phyloP scores from a whole-genome alignment of 2,329 filamentous ascomycete genomes.

The Pezizomycotina sp. region DNA sequence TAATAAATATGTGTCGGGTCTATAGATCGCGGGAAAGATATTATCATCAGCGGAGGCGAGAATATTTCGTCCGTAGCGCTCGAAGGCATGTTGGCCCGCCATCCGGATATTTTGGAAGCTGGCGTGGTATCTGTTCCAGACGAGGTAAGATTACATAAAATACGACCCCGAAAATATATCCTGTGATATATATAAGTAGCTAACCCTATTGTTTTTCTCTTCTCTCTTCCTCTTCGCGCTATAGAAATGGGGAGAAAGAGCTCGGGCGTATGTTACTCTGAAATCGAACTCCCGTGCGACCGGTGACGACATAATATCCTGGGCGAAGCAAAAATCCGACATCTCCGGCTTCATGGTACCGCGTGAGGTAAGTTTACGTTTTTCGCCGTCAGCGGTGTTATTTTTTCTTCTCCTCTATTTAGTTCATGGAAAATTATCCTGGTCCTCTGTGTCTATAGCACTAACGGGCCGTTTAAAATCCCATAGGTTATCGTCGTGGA shows the following conservation, averaged over 20 bases:
- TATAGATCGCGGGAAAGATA: no score
- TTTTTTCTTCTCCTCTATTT: not conserved
- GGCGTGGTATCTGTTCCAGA: constrained; percentile 79
- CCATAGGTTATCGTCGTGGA: no score
- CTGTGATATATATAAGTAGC: no score
- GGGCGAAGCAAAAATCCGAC: constrained; percentile 63
- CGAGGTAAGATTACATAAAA: no score
- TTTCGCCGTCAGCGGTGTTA: no score
- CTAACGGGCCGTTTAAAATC: no score
- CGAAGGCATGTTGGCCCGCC: constrained; percentile 73
- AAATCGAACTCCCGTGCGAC: constrained; percentile 46
- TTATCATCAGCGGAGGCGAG: constrained; percentile 96
- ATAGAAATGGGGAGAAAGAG: constrained; percentile 90
- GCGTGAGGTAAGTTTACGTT: no score
- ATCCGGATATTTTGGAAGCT: constrained; percentile 77
- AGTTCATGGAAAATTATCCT: constrained; percentile 53
- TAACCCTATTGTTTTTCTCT: no score
- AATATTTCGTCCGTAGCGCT: constrained; percentile 92
- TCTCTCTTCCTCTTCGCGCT: no score
- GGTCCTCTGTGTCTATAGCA: no score
- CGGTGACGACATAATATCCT: constrained; percentile 58
- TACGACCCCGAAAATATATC: no score
- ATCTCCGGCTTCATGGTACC: constrained; percentile 88
- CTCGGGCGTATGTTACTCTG: constrained; percentile 80
- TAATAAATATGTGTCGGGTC: no score